A percentile compares a stretch with the other conserved stretches of the same genome.
Conservation (phyloP, 2,329 filamentous ascomycete genomes). For the Calonectria ilicicola region DNA sequence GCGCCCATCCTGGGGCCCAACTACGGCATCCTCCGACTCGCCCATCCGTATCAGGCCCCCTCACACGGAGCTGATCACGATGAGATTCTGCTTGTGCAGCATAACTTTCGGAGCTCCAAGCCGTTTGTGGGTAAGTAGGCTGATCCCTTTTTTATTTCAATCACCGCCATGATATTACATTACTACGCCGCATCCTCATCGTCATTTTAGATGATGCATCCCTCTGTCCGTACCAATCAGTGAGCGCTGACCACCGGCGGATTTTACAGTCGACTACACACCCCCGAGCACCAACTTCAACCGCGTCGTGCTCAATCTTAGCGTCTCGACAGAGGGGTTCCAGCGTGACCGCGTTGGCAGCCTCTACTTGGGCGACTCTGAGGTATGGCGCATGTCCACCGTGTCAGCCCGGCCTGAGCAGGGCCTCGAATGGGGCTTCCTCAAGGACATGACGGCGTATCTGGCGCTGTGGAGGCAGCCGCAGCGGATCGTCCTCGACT, state of each 20-base stretch:
- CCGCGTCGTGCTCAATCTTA: conserved; percentile 81
- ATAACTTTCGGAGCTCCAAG: neutral
- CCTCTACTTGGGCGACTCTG: conserved; percentile 81
- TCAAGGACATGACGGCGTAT: conserved; percentile 83
- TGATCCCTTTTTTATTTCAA: neutral
- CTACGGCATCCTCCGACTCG: neutral
- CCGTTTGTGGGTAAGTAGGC: conserved; percentile 1
- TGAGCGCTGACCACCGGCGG: neutral
- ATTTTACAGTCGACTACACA: conserved; percentile 23
- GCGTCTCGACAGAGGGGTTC: conserved; percentile 75
- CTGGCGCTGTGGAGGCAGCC: conserved; percentile 74
- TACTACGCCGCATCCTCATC: neutral
- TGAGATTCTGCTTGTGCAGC: neutral
- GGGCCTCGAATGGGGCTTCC: conserved; percentile 81
- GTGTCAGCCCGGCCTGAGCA: conserved; percentile 76
- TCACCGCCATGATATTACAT: neutral
- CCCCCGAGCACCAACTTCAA: conserved; percentile 77
- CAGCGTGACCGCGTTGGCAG: conserved; percentile 83
- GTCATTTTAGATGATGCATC: neutral
- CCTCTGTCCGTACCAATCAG: neutral
- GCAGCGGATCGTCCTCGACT: conserved; percentile 84
- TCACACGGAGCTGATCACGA: neutral
- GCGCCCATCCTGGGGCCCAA: neutral
- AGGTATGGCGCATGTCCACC: conserved; percentile 87
- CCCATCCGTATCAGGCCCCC: neutral